Conservation (phyloP, 352 stramenopile species). For the Ophiocytium majus region DNA sequence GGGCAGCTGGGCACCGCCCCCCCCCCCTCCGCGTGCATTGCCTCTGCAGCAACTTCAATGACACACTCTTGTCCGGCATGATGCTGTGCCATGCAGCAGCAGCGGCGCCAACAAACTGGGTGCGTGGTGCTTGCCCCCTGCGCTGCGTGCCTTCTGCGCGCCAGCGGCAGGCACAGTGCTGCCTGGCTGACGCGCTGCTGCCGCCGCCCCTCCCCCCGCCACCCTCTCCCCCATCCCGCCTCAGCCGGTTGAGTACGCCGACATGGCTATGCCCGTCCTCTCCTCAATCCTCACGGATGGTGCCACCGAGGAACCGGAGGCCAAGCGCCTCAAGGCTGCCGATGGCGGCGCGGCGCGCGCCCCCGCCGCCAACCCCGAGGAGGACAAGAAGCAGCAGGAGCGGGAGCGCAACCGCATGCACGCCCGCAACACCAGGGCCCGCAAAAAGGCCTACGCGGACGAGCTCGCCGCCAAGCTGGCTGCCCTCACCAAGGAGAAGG, state of each 20-base stretch:
- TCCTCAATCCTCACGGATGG: not conserved
- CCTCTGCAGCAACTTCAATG: too few species aligned
- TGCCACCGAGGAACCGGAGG: not conserved
- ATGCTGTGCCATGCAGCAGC: too few species aligned
- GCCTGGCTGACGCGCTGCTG: too few species aligned
- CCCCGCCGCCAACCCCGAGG: not conserved
- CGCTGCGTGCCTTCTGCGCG: too few species aligned
- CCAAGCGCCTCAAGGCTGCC: not conserved
- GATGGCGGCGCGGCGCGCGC: not conserved
- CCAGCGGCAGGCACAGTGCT: too few species aligned
- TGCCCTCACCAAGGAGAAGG: constrained; percentile 49
- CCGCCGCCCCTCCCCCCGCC: too few species aligned
- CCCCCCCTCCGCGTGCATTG: too few species aligned
- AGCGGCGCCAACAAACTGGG: too few species aligned
- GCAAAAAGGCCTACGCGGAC: constrained; percentile 60
- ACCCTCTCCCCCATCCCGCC: too few species aligned
- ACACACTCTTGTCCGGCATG: too few species aligned
- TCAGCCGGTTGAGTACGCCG: constrained; percentile 13
- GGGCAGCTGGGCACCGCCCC: too few species aligned
- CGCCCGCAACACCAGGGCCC: constrained; percentile 57
- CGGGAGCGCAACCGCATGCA: constrained; percentile 58
- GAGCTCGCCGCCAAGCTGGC: constrained; percentile 58
- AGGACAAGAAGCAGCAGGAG: constrained; percentile 49
- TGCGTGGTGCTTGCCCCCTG: too few species aligned
- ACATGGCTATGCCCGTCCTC: constrained; percentile 10